Percentiles rank a stretch among this genome's conserved stretches.
These are phyloP conservation scores for Mixia osmundae DNA, from an alignment of 1,284 basidiomycete genomes.

Conservation along the genomic window DNA sequence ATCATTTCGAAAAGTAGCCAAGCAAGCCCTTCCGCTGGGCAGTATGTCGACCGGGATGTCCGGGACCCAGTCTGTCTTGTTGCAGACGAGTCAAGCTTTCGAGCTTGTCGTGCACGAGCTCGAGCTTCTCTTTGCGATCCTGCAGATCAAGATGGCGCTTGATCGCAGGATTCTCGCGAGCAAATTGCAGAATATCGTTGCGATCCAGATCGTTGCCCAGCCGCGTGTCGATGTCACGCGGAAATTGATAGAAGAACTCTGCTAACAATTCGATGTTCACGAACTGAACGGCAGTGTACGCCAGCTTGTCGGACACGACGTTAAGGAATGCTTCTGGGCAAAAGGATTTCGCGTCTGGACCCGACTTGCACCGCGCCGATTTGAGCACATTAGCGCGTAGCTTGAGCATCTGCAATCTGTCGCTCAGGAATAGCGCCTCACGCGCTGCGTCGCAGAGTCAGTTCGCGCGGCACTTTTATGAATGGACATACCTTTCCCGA, in stretches of 20 bases:
- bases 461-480: not conserved
- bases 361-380: constrained; percentile 56
- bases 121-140: constrained; percentile 90
- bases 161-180: constrained; percentile 75
- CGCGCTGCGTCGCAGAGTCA: constrained; percentile 35
- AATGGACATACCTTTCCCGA: constrained; percentile 49
- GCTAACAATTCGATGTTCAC: constrained; percentile 89
- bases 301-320: constrained; percentile 88
- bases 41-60: too few species aligned
- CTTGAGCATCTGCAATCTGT: constrained; percentile 58
- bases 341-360: constrained; percentile 62
- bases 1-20: too few species aligned
- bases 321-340: constrained; percentile 95
- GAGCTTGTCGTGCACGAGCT: too few species aligned
- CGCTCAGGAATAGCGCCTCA: constrained; percentile 65
- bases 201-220: constrained; percentile 77
- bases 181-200: constrained; percentile 63
- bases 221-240: constrained; percentile 87
- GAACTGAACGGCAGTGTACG: constrained; percentile 90
- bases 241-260: constrained; percentile 99
- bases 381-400: constrained; percentile 60
- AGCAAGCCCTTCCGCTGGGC: too few species aligned
- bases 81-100: too few species aligned
- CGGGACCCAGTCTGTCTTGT: too few species aligned
- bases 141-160: constrained; percentile 79